Conservation (phyloP, 2,329 filamentous ascomycete genomes). For the Lasiodiplodia theobromae region DNA sequence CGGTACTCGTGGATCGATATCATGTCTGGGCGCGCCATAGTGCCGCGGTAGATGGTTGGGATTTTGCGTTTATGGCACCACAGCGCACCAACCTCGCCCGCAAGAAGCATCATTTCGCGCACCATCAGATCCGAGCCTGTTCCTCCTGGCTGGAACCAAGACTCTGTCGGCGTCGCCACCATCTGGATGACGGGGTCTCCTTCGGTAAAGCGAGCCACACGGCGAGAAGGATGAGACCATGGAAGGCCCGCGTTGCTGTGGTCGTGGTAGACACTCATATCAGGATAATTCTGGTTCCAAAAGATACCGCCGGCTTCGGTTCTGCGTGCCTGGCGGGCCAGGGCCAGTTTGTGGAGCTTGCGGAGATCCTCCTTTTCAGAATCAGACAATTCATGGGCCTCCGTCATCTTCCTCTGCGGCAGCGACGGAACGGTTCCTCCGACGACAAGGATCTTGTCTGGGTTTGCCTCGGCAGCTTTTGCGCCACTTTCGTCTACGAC, state of each 20-base stretch:
- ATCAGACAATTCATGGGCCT: neutral
- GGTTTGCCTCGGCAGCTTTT: slow-evolving; percentile 27
- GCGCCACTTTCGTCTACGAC: slow-evolving; percentile 43
- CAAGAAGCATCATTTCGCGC: slow-evolving; percentile 62
- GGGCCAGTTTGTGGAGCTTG: slow-evolving; percentile 45
- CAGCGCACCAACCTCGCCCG: slow-evolving; percentile 56
- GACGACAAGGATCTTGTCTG: slow-evolving; percentile 38
- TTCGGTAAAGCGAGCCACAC: slow-evolving; percentile 45
- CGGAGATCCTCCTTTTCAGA: slow-evolving; percentile 43
- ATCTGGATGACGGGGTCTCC: slow-evolving; percentile 55
- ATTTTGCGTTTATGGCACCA: slow-evolving; percentile 62
- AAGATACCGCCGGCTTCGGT: slow-evolving; percentile 48
- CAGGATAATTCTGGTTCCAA: slow-evolving; percentile 39
- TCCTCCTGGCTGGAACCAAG: slow-evolving; percentile 36
- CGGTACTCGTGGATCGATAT: slow-evolving; percentile 35
- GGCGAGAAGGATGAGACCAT: slow-evolving; percentile 51
- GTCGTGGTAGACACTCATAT: slow-evolving; percentile 47
- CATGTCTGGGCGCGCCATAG: slow-evolving; percentile 36
- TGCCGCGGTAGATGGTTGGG: slow-evolving; percentile 59
- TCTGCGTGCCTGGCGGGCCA: slow-evolving; percentile 42
- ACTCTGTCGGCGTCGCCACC: slow-evolving; percentile 32
- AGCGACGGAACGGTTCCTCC: slow-evolving; percentile 40
- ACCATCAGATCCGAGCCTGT: slow-evolving; percentile 39
- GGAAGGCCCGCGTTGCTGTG: slow-evolving; percentile 42
- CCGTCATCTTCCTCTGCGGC: slow-evolving; percentile 1